Conservation (phyloP, 176 grass and related monocot species). For the Saccharum spontaneum region DNA sequence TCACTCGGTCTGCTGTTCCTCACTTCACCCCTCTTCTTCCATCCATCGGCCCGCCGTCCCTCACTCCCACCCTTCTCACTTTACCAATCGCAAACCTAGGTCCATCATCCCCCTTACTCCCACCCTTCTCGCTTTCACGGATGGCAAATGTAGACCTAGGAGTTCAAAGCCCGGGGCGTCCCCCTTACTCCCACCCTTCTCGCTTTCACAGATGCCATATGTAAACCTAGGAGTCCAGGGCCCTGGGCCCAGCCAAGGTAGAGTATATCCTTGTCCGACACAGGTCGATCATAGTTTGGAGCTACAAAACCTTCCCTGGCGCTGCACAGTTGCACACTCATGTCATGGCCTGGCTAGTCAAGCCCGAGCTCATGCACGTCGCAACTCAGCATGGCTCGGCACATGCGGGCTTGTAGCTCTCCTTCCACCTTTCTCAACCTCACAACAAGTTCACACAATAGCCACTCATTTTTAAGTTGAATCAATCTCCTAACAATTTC, state of each 20-base stretch:
- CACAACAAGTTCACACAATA: neutral
- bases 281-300: neutral
- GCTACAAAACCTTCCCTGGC: no score
- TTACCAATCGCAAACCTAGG: neutral
- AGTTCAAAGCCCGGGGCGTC: neutral
- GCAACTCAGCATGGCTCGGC: neutral
- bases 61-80: neutral
- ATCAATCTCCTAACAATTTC: neutral
- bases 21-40: neutral
- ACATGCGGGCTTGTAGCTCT: neutral
- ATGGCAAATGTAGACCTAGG: neutral
- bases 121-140: no score
- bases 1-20: neutral
- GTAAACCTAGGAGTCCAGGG: no score
- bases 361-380: neutral
- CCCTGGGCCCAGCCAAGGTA: no score
- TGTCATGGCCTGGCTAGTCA: no score
- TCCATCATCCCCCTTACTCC: neutral
- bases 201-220: no score
- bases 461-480: neutral
- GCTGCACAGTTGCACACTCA: no score
- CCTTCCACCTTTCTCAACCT: neutral
- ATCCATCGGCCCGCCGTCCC: neutral
- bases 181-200: no score
- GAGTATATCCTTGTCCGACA: neutral